Evolutionary conservation across 108 stramenopile species (phyloP).

Genomic region (Nannochloropsis oceanica): DNA sequence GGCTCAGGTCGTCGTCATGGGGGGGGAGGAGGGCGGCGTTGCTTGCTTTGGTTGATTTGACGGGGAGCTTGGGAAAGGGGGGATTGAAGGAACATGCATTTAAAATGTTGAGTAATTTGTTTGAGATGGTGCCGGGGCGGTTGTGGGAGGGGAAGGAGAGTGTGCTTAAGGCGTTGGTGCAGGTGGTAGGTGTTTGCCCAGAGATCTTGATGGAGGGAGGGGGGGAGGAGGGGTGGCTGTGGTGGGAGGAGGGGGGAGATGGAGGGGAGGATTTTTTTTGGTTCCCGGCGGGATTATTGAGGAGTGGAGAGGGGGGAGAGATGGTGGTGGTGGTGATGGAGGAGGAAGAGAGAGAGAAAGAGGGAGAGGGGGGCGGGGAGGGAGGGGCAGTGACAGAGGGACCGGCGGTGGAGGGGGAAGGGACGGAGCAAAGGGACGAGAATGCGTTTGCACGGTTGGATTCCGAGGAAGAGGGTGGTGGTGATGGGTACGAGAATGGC

Average conservation of each 20-base stretch:
- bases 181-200: not conserved
- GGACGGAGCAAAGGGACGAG: not conserved
- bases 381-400: not conserved
- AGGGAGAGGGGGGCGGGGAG: not conserved
- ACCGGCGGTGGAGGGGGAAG: not conserved
- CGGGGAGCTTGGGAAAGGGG: not conserved
- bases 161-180: conserved; percentile 17
- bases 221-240: not conserved
- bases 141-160: conserved; percentile 33
- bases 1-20: not conserved
- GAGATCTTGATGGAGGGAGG: not conserved
- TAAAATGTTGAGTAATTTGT: not conserved
- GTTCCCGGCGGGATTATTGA: not conserved
- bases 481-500: no score
- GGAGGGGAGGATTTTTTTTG: not conserved
- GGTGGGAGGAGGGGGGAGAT: not conserved
- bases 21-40: not conserved
- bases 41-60: not conserved
- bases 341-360: not conserved
- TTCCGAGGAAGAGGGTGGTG: not conserved
- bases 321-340: not conserved
- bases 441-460: not conserved
- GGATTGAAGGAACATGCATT: not conserved
- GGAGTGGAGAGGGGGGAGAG: not conserved
- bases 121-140: conserved; percentile 10